These are phyloP conservation scores for Skeletonema tropicum DNA, from an alignment of 108 stramenopile genomes.

Conservation along the genomic window DNA sequence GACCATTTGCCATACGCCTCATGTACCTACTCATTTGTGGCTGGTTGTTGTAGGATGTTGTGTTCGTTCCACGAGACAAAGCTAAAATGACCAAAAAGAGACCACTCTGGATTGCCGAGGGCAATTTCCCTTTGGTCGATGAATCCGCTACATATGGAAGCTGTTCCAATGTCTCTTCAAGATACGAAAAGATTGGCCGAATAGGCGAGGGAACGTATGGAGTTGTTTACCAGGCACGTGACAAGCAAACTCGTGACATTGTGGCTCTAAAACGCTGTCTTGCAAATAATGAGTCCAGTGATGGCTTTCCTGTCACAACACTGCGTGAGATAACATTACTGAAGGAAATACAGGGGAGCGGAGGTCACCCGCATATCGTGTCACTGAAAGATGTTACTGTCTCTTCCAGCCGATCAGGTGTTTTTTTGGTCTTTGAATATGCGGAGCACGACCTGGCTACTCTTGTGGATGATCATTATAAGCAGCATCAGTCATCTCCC, in stretches of 20 bases:
- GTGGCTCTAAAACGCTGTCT: conserved; percentile 85
- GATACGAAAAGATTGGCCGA: conserved; percentile 91
- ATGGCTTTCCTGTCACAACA: conserved; percentile 86
- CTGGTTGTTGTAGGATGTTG: too few species aligned
- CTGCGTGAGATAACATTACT: conserved; percentile 78
- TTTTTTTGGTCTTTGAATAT: conserved; percentile 87
- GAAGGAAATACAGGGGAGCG: conserved; percentile 38
- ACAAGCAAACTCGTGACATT: conserved; percentile 48
- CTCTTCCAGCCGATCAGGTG: conserved; percentile 63
- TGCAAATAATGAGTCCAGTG: conserved; percentile 82
- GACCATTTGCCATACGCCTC: too few species aligned
- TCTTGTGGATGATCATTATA: conserved; percentile 64
- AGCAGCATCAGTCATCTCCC: conserved; percentile 46
- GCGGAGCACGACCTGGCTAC: conserved; percentile 73
- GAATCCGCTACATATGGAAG: conserved; percentile 36
- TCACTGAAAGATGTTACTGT: conserved; percentile 65
- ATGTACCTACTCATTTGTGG: too few species aligned
- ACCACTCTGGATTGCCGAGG: background rate
- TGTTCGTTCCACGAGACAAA: too few species aligned
- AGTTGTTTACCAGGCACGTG: conserved; percentile 94
- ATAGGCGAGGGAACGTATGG: conserved; percentile 99
- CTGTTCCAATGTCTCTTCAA: conserved; percentile 69
- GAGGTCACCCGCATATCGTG: conserved; percentile 67
- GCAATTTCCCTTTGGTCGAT: background rate
- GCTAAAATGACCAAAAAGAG: background rate